Evolutionary conservation across 2,329 filamentous ascomycete genomes (phyloP).

Genomic region (Fusarium sp.): DNA sequence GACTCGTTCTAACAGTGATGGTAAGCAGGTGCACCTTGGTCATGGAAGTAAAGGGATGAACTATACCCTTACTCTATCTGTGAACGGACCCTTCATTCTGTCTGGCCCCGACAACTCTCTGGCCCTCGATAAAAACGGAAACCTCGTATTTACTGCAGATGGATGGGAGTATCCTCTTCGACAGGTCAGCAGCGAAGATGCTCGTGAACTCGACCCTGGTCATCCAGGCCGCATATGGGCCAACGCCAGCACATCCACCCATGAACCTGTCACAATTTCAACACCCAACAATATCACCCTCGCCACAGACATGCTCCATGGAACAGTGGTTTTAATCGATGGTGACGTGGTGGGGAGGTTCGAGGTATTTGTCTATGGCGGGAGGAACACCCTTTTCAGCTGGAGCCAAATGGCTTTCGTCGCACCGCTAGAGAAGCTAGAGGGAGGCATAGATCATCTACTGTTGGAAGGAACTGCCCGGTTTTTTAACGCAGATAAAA

Average conservation of each 20-base stretch:
- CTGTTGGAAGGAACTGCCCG: no score
- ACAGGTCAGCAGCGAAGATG: constrained; percentile 7
- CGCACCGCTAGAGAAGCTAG: constrained; percentile 2
- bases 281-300: background rate
- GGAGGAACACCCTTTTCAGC: constrained; percentile 24
- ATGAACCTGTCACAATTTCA: constrained; percentile 4
- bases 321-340: background rate
- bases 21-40: background rate
- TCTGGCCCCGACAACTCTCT: background rate
- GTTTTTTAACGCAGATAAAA: no score
- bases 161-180: constrained; percentile 29
- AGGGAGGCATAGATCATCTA: background rate
- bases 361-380: constrained; percentile 26
- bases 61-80: constrained; percentile 4
- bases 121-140: background rate
- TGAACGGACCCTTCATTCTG: background rate
- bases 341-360: constrained; percentile 11
- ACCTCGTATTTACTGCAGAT: constrained; percentile 1
- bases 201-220: constrained; percentile 4
- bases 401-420: constrained; percentile 36
- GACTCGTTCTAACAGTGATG: background rate
- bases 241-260: constrained; percentile 20
- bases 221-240: constrained; percentile 28
- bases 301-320: constrained; percentile 3
- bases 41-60: constrained; percentile 29